Evolutionary conservation across 305 asterid species (phyloP), one percentile per base, ranked within the genome.

Genomic region (Lippia alba): DNA sequence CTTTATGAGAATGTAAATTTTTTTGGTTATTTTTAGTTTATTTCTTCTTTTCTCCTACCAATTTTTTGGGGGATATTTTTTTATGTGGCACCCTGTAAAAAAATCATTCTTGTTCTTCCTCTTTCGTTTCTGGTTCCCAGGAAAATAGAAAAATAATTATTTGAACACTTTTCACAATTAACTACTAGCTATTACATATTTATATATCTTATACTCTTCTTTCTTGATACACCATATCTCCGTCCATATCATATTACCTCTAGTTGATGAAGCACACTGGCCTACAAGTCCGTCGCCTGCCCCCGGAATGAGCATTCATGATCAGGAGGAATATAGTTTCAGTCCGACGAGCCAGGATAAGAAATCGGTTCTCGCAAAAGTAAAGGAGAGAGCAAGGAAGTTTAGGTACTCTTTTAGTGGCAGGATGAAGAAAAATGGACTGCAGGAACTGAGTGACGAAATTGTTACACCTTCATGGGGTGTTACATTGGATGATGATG

Each of bases 301-400:
- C 1, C n/a, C 17, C 4, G 72, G 76, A 66, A 72, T 56, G 63
- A 66, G 67, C 20, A 36, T 36, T 36, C 83, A 74, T 55, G 88
- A 86, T 64, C 86, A 66, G 36, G 98, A 89, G 58, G 96, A 85
- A 70, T 30, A 66, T 59, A 54, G 9, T 36, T 36, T 55, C 49
- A 74, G 75, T 71, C 86, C 81, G n/a, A 48, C 76, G 24, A 60
- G 45, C 12, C 41, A 44, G 6, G 56, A 57, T 78, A 86, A 79
- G 82, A 95, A 87, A 61, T 90, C 96, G 0, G 94, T 92, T 54
- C 78, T 95, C n/a, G 44, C 90, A 36, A 85, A 78, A 74, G 97
- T 95, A 53, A 95, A 82, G 84, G 98, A 92, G 80, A 82, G 67
- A 19, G 98, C 98, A 30, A 90, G 82, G 89, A 95, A 89, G 78